Percentiles rank a stretch among this genome's conserved stretches.
These are phyloP conservation scores for Actinomortierella ambigua DNA, from an alignment of 371 early-diverging fungal genomes.

Conservation along the genomic window DNA sequence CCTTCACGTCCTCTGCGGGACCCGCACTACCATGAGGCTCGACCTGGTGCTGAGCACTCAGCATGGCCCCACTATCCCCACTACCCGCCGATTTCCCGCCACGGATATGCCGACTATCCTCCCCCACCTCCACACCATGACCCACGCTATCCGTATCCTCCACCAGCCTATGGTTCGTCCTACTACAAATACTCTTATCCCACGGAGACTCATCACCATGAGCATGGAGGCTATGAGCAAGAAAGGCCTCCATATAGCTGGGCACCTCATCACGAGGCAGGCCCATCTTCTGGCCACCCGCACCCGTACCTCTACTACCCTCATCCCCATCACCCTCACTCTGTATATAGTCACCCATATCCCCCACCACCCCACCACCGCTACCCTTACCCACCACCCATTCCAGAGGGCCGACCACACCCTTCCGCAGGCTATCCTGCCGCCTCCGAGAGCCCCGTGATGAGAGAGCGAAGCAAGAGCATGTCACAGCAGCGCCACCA, in stretches of 20 bases:
- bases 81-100: neutral
- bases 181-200: neutral
- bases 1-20: neutral
- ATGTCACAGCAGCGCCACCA: slow-evolving; percentile 5
- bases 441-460: slow-evolving; percentile 16
- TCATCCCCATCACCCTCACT: slow-evolving; percentile 12
- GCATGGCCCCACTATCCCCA: neutral
- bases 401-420: slow-evolving; percentile 2
- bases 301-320: slow-evolving; percentile 4
- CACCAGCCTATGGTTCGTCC: neutral
- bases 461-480: slow-evolving; percentile 23
- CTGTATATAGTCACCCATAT: slow-evolving; percentile 11
- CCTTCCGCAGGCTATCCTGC: slow-evolving; percentile 25
- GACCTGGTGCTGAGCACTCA: slow-evolving; percentile 1
- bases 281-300: slow-evolving; percentile 8
- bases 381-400: slow-evolving; percentile 1
- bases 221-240: neutral
- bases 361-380: neutral
- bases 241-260: neutral
- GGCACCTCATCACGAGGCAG: slow-evolving; percentile 1
- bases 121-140: neutral
- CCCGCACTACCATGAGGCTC: slow-evolving; percentile 10
- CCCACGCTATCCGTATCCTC: neutral
- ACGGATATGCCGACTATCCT: slow-evolving; percentile 10
- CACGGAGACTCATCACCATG: neutral